Conservation (phyloP, 2,329 filamentous ascomycete genomes). For the Aspergillus alliaceus region DNA sequence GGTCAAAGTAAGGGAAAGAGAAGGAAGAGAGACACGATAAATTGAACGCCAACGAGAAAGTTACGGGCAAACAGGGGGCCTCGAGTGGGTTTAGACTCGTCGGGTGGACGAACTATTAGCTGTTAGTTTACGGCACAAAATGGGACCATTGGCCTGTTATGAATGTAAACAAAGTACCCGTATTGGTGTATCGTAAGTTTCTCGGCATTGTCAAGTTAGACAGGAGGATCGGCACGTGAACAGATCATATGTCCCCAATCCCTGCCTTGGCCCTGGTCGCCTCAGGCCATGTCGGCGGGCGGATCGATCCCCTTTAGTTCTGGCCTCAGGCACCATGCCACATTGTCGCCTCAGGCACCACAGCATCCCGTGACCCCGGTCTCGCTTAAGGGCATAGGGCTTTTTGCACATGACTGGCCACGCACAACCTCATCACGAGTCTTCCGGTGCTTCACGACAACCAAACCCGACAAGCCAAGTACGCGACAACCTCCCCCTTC, state of each 20-base stretch:
- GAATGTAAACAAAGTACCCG: slow-evolving; percentile 20
- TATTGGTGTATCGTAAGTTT: slow-evolving; percentile 23
- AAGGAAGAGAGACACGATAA: slow-evolving; percentile 4
- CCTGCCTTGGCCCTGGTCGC: neutral
- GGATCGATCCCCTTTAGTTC: neutral
- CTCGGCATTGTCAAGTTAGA: slow-evolving; percentile 11
- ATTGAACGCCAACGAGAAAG: slow-evolving; percentile 20
- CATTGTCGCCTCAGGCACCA: slow-evolving; percentile 15
- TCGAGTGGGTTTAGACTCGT: slow-evolving; percentile 12
- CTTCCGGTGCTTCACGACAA: slow-evolving; percentile 39
- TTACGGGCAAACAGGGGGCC: slow-evolving; percentile 21
- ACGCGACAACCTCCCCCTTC: slow-evolving; percentile 30
- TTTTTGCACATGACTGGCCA: slow-evolving; percentile 26
- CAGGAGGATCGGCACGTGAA: slow-evolving; percentile 17
- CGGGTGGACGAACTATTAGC: slow-evolving; percentile 20
- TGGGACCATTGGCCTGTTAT: slow-evolving; percentile 4
- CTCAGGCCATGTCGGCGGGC: neutral
- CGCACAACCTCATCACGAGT: slow-evolving; percentile 37
- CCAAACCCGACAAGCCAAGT: slow-evolving; percentile 43
- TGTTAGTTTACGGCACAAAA: slow-evolving; percentile 5
- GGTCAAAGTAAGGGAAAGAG: slow-evolving; percentile 4
- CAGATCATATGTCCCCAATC: neutral
- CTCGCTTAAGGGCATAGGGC: slow-evolving; percentile 35
- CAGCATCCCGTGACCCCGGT: slow-evolving; percentile 25
- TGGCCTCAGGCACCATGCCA: no score